These are phyloP conservation scores for Tetrapisispora pingtungensis DNA, from an alignment of 805 yeast species.

Conservation along the genomic window DNA sequence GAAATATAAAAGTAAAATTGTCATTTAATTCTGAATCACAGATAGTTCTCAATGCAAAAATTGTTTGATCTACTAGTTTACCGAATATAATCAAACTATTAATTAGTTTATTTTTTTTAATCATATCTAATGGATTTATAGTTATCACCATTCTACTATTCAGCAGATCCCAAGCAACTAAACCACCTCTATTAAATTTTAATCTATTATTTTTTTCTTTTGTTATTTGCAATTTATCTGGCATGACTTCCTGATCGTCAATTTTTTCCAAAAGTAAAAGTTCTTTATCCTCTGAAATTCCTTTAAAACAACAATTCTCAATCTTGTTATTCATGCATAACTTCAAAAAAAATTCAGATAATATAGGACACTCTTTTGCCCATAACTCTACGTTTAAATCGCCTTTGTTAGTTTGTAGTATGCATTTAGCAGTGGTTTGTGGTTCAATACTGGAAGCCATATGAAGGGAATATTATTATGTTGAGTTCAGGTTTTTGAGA, in stretches of 20 bases:
- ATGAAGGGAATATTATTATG: no score
- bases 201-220: conserved; percentile 44
- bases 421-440: conserved; percentile 50
- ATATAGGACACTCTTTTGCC: conserved; percentile 55
- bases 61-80: conserved; percentile 44
- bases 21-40: conserved; percentile 36
- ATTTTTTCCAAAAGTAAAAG: neutral
- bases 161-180: conserved; percentile 40
- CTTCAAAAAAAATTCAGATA: conserved; percentile 39
- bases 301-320: conserved; percentile 31
- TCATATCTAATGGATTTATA: conserved; percentile 38
- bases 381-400: conserved; percentile 50
- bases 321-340: conserved; percentile 37
- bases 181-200: conserved; percentile 42
- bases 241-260: conserved; percentile 1
- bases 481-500: no score
- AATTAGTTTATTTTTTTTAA: conserved; percentile 25
- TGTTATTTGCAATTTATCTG: conserved; percentile 3
- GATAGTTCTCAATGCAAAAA: conserved; percentile 43
- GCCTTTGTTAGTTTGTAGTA: conserved; percentile 49
- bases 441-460: conserved; percentile 33
- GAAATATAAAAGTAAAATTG: conserved; percentile 40
- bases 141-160: conserved; percentile 35
- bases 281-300: neutral
- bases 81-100: conserved; percentile 35